Evolutionary conservation across 805 yeast genomes (phyloP).

Genomic region (Barnettozyma populi): DNA sequence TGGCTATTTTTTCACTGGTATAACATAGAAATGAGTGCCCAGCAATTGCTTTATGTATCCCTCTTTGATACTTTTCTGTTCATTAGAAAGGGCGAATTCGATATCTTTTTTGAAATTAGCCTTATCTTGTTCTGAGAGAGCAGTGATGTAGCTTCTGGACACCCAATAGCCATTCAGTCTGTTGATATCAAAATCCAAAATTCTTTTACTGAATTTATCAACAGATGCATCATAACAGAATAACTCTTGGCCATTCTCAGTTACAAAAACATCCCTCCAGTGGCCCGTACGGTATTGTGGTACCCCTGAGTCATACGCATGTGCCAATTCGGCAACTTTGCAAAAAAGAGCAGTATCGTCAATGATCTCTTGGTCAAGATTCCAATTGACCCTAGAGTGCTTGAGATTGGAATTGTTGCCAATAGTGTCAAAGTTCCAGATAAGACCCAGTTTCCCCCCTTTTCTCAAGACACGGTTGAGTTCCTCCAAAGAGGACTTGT

Average conservation of each 20-base stretch:
- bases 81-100: constrained; percentile 1
- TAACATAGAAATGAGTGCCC: constrained; percentile 21
- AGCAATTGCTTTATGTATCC: constrained; percentile 21
- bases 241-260: constrained; percentile 24
- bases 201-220: constrained; percentile 31
- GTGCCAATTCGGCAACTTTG: constrained; percentile 14
- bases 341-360: constrained; percentile 13
- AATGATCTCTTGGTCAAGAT: constrained; percentile 7
- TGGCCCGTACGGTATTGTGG: constrained; percentile 50
- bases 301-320: constrained; percentile 35
- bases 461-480: constrained; percentile 43
- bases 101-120: constrained; percentile 27
- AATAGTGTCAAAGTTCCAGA: constrained; percentile 52
- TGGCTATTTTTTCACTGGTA: not conserved
- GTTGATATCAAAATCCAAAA: constrained; percentile 29
- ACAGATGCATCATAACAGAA: constrained; percentile 27
- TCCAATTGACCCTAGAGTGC: constrained; percentile 3
- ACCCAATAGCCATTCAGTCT: constrained; percentile 46
- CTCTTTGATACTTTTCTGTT: constrained; percentile 9
- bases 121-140: constrained; percentile 34
- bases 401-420: constrained; percentile 12
- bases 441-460: constrained; percentile 51
- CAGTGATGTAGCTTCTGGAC: constrained; percentile 50
- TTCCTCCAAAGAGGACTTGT: constrained; percentile 41
- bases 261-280: constrained; percentile 40